Base-by-base conservation (phyloP, 2,329 filamentous ascomycete species). In the Achaetomium macrosporum region DNA sequence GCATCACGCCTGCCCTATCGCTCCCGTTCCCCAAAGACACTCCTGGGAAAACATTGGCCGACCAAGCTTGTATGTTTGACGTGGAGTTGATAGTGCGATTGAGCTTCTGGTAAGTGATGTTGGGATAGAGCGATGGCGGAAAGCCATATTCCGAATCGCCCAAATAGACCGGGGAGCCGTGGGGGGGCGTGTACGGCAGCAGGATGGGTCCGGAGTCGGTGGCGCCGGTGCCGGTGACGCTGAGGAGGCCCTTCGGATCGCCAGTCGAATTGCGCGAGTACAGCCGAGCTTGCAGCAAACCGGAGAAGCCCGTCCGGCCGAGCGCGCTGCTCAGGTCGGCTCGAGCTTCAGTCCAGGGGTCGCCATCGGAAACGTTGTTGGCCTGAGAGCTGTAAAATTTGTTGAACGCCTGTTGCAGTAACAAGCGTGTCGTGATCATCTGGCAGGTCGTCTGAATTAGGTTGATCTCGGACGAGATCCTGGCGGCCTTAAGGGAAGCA, bases 401-500 rank as follows among this genome's bases (percentile, higher is more conserved):
- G 47, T 63, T 58, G 31, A 86, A 66, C 5, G 78, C 73, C 15
- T 71, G 53, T 61, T 86, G 83, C 16, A 86, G 69, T 19, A 85
- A 65, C 17, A 85, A 67, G 55, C 83, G 75, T 0, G 88, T 90
- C 7, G 85, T 76, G 42, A 93, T 85, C 50, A 86, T 85, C 51
- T 78, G 76, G 64, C 84, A 87, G 54, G 83, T 85, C 31, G 87
- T 87, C 70, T 90, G 82, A 60, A 95, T 82, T 47, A 96, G 78
- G 47, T 88, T 77, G 51, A 96, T 79, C 65, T 90, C 87, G 48
- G 88, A 85, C 6, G 86, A 76, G 57, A 96, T 78, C 65, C 92
- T 86, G 30, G 87, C 84, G 17, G 90, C 86, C 69, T 96, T 96
- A 65, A 96, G 82, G 2, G 87, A 90, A 7, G 91, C 91, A 1